Base-by-base conservation (phyloP, 331 rosid genomes). In the Quercus lobata region DNA sequence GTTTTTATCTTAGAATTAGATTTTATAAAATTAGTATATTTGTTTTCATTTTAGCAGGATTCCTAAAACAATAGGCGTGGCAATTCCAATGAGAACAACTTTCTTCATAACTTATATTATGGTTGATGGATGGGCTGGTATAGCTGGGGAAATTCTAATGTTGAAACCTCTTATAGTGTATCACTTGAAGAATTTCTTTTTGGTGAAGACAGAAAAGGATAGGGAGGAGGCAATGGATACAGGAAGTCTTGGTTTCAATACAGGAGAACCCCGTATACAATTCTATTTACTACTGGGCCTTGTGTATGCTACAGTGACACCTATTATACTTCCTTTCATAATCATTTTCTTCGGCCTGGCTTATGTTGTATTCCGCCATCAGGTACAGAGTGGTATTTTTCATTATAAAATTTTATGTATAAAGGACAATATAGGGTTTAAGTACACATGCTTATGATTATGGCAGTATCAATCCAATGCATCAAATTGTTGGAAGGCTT, bases 121-220 rank as follows among this genome's bases (percentile, higher is more conserved):
- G 97, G 96, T 92, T 81, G 97, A 93, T 84, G 97, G 97, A 73
- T 93, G 97, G 93, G 88, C 97, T 14, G 93, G 97, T 80, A 91
- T 91, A 74, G 97, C 97, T 76, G 97, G 85, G 5, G 97, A 93
- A 87, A 90, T 93, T 73, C 81, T 93, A 76, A 93, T 89, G 97
- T 65, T 93, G 90, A 91, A 90, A 76, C 89, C 97, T 30, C 88
- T 93, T 27, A 88, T 93, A 57, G 55, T 93, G 7, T 93, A 85
- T 79, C 97, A 93, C 86, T 76, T 89, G 88, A 91, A 88, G 91
- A 93, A 93, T 81, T 83, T 85, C 83, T 88, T 93, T 82, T 83
- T 93, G 86, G 97, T 93, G 56, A 93, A 93, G 84, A 93, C 97
- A 16, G 93, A 93, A 57, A 89, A 91, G 82, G 97, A 93, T 63